These are phyloP conservation scores for Carallia brachiata DNA, from an alignment of 345 rosid genomes.

Conservation along the genomic window DNA sequence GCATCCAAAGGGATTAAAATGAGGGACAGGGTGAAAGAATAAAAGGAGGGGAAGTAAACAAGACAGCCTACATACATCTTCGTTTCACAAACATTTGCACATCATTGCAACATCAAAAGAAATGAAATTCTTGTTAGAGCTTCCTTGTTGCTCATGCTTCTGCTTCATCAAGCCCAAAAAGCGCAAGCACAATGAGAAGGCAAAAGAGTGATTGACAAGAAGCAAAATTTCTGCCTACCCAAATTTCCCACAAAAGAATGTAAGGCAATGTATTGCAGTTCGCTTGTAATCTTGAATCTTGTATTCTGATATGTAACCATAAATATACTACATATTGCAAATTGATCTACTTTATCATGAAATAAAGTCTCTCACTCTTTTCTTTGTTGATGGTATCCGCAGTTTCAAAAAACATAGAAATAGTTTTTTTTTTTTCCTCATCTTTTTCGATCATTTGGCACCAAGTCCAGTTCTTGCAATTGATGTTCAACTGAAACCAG, in stretches of 20 bases:
- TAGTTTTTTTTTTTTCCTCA: constrained; percentile 8
- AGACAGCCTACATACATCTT: constrained; percentile 19
- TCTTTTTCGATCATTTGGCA: constrained; percentile 42
- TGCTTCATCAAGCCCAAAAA: constrained; percentile 45
- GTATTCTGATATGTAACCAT: constrained; percentile 14
- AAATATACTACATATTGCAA: constrained; percentile 17
- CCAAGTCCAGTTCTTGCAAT: constrained; percentile 69
- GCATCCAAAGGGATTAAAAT: constrained; percentile 27
- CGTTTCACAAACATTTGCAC: constrained; percentile 16
- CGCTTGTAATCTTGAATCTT: constrained; percentile 1
- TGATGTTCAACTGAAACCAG: constrained; percentile 76
- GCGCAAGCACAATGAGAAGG: constrained; percentile 37
- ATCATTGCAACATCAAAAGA: constrained; percentile 15
- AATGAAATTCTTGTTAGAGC: constrained; percentile 45
- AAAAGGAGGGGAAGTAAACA: background rate
- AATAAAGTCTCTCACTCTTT: background rate
- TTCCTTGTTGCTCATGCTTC: constrained; percentile 51
- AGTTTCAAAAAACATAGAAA: constrained; percentile 6
- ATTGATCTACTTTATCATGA: constrained; percentile 17
- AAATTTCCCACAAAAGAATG: background rate
- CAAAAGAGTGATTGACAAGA: constrained; percentile 18
- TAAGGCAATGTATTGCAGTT: constrained; percentile 1
- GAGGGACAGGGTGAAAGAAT: background rate
- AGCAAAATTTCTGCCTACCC: background rate
- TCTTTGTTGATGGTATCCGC: constrained; percentile 15